Base-by-base conservation (phyloP, 148 eudicot species). In the Arbutus unedo region DNA sequence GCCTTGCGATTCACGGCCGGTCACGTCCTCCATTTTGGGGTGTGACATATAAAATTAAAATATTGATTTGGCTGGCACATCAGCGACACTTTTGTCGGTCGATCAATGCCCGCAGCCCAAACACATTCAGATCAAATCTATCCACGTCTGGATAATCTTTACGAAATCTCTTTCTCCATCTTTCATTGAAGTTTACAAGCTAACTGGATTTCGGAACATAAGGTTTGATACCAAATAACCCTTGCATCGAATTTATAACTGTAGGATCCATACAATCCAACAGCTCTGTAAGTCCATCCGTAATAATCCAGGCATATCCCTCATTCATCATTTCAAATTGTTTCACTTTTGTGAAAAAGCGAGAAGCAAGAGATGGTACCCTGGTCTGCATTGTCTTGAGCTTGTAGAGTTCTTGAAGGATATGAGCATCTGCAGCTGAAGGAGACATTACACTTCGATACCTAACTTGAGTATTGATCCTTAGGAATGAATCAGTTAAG, bases 221-320 rank as follows among this genome's bases (percentile, higher is more conserved):
- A 16, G 93, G 84, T 82, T 85, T 91, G 13, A 93, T 78, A 21
- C 98, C 98, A 3, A 93, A 45, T 0, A 89, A 91, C 2, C 96
- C 98, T 78, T 93, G 90, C 96, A 94, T 90, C 4, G 93, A 83
- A 31, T 85, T 86, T n/a, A 88, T 54, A 2, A 76, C 89, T 6
- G 6, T 8, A 56, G 73, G 77, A 74, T 90, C 87, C 59, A 89
- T 23, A 4, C 83, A 82, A 83, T 81, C 86, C 80, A 93, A 82
- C 6, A 82, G 87, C 89, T 88, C 76, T 0, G 91, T 89, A 49
- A 92, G 78, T 14, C 64, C 86, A 81, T 83, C 91, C 4, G 96
- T 89, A 54, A 91, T 83, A 44, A 93, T 88, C 98, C 98, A 94
- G 7, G 85, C 96, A 81, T 91, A 93, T 19, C 91, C 97, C 25